phyloP scores from a whole-genome alignment of 2,329 filamentous ascomycete species.

The Penicillium frequentans region DNA sequence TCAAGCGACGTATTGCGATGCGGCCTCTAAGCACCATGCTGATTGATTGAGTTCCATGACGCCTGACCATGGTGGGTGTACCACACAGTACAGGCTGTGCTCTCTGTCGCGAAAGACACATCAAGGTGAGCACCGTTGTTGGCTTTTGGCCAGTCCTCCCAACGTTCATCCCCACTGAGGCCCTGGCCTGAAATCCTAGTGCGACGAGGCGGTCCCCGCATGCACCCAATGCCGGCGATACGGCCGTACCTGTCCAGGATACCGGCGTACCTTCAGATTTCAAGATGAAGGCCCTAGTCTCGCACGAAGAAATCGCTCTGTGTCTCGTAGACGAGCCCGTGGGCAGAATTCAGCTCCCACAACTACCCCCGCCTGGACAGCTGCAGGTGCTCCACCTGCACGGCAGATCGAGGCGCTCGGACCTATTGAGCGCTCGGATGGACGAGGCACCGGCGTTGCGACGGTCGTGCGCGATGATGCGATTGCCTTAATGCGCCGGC shows the following conservation, averaged over 20 bases:
- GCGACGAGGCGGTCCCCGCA: conserved; percentile 47
- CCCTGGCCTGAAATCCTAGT: conserved; percentile 26
- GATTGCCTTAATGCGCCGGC: conserved; percentile 26
- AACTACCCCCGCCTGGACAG: not conserved
- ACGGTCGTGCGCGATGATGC: conserved; percentile 24
- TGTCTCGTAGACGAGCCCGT: conserved; percentile 8
- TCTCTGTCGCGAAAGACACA: conserved; percentile 40
- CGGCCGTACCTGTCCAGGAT: conserved; percentile 38
- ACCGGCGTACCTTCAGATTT: conserved; percentile 35
- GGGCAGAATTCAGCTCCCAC: conserved; percentile 2
- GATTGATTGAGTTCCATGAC: conserved; percentile 5
- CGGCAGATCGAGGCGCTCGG: conserved; percentile 3
- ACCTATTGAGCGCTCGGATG: not conserved
- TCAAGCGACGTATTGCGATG: not conserved
- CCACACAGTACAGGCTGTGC: conserved; percentile 44
- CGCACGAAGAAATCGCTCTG: conserved; percentile 28
- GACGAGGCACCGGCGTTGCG: conserved; percentile 9
- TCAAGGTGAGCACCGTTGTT: conserved; percentile 31
- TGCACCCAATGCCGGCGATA: conserved; percentile 40
- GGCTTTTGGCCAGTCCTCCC: not conserved
- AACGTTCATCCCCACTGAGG: not conserved
- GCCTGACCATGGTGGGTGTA: conserved; percentile 39
- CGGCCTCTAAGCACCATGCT: conserved; percentile 3
- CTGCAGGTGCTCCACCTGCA: not conserved
- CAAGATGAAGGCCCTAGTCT: conserved; percentile 40